phyloP scores from a whole-genome alignment of 495 filamentous ascomycete genomes.

The Neurospora terricola region DNA sequence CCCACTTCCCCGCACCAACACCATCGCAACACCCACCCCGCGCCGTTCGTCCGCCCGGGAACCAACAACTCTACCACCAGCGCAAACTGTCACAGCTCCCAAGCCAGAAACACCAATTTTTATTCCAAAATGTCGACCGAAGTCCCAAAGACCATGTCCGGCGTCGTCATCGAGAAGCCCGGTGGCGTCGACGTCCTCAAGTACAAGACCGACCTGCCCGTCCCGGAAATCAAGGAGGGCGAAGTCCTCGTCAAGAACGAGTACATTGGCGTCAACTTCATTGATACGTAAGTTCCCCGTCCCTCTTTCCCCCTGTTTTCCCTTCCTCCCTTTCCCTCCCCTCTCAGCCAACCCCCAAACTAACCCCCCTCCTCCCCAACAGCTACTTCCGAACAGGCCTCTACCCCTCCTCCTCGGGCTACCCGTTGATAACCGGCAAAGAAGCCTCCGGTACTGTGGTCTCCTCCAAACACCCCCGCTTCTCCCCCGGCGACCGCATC shows the following conservation, averaged over 20 bases:
- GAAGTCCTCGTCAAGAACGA: conserved; percentile 81
- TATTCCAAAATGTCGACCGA: conserved; percentile 3
- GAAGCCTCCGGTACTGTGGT: conserved; percentile 55
- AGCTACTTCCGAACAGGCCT: conserved; percentile 89
- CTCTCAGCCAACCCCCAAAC: conserved; percentile 6
- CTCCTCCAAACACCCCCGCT: conserved; percentile 28
- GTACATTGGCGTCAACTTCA: conserved; percentile 81
- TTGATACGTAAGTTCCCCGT: conserved; percentile 48
- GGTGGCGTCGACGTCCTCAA: conserved; percentile 74
- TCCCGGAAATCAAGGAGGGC: conserved; percentile 59
- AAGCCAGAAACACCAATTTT: neutral
- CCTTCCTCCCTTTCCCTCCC: conserved; percentile 1
- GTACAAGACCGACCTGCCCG: conserved; percentile 63
- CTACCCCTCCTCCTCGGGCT: conserved; percentile 48
- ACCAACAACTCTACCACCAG: neutral
- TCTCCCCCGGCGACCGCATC: conserved; percentile 57
- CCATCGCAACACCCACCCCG: neutral
- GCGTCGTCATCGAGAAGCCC: conserved; percentile 59
- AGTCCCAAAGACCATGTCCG: conserved; percentile 60
- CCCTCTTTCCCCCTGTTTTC: conserved; percentile 1
- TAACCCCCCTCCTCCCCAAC: conserved; percentile 6
- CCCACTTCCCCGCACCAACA: neutral
- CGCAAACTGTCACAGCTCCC: neutral
- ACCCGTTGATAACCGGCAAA: conserved; percentile 73
- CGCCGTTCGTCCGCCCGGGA: neutral